Base-by-base conservation (phyloP, 306 rosid species). In the Trichosanthes truncata region DNA sequence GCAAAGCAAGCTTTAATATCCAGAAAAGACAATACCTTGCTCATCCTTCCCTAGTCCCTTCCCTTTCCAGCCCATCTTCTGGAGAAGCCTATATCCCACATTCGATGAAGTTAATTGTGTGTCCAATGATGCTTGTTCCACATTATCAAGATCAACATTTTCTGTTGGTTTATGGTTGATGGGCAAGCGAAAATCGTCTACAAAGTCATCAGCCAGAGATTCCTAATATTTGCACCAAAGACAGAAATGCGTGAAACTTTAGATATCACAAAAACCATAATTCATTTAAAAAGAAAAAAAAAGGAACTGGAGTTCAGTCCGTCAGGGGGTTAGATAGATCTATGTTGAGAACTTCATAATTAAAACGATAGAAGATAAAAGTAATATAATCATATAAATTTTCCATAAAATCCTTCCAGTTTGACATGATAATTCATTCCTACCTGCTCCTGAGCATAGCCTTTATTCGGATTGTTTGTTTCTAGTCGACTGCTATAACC, bases 11-110 rank as follows among this genome's bases (percentile, higher is more conserved):
- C 40, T 74, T 29, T 49, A 7, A 71, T 21, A 48, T 25, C 60
- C 77, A 73, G 60, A 48, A 43, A 75, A 65, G 84, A 77, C 26
- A 74, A 49, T 82, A 91, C 99, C 99, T 91, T 95, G 99, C 87
- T 95, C 97, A 84, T 95, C 85, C 87, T 95, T 92, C 85, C 97
- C 99, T 17, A 95, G 96, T 76, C 99, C 99, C 80, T 91, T 95
- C 77, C 99, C 99, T 83, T 95, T 95, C 99, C 99, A 95, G 35
- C 99, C 99, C 97, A 95, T 95, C 82, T 95, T 95, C 82, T 95
- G 97, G 71, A 95, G 99, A 86, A 95, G 99, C 91, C 89, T 89
- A 87, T 89, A 95, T 26, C 99, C 99, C 79, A 92, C 48, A 84
- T 95, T 95, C 59, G 97, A 91, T 9, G 99, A 92, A 23, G 89